phyloP scores from a whole-genome alignment of 2,329 filamentous ascomycete genomes.

The Biscogniauxia marginata region DNA sequence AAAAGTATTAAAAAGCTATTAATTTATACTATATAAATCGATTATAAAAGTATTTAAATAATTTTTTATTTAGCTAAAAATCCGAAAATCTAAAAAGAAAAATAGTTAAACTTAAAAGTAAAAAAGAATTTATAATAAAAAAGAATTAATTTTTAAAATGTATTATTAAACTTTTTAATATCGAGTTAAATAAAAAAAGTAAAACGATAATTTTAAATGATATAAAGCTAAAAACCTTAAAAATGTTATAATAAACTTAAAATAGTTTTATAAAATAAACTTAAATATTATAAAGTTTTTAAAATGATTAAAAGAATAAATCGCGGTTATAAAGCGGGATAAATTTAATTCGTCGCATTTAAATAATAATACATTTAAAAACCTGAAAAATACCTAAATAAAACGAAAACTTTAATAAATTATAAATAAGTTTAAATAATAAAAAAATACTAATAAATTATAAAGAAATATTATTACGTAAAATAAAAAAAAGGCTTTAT shows the following conservation, averaged over 20 bases:
- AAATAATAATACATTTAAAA: too few relatives aligned
- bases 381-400: too few relatives aligned
- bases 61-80: neutral
- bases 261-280: neutral
- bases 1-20: neutral
- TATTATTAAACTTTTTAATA: neutral
- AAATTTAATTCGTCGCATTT: too few relatives aligned
- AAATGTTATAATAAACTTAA: too few relatives aligned
- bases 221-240: neutral
- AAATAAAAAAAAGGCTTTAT: too few relatives aligned
- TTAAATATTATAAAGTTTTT: neutral
- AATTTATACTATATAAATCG: neutral
- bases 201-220: neutral
- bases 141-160: neutral
- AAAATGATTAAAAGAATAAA: neutral
- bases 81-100: neutral
- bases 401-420: too few relatives aligned
- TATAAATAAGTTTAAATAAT: too few relatives aligned
- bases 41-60: neutral
- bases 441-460: too few relatives aligned
- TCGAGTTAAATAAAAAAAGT: neutral
- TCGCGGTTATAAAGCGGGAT: neutral
- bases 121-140: neutral
- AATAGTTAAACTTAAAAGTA: neutral
- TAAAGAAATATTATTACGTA: too few relatives aligned